Base-by-base conservation (phyloP, 2,329 filamentous ascomycete species). In the Coniochaeta hoffmannii region DNA sequence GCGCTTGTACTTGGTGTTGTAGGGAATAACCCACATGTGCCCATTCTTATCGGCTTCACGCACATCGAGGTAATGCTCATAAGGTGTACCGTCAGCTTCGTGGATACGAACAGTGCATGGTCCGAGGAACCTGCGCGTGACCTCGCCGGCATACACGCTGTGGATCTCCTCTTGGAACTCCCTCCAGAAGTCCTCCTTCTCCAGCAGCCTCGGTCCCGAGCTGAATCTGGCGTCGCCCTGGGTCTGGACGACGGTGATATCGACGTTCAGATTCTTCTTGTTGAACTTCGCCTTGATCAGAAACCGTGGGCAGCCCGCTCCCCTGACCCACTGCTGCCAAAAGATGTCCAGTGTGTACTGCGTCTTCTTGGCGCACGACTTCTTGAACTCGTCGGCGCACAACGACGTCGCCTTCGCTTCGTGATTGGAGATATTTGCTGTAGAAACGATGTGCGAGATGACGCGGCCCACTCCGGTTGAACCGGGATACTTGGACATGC, bases 1-100 rank as follows among this genome's bases (percentile, higher is more conserved):
- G 9, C 95, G 86, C 74, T 97, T 99, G 74, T 99, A 99, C 69
- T 99, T 99, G 0, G 94, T 99, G 65, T 97, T 97, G 73, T 99
- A 99, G 0, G 93, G 92, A 58, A 99, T 97, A 59, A 97, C 92
- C 57, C 97, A 89, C 67, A 89, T 94, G 24, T 78, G 79, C 1
- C 75, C 76, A 62, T 88, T 61, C 2, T 88, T 89, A 14, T 84
- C 82, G 28, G 87, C 86, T 62, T 97, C 91, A 58, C 91, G 91
- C 67, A 99, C 96, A 64, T 97, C 90, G 31, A 97, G 87, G 59
- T 97, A 97, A 67, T 99, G 94, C 68, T 99, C 94, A 66, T 99
- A 99, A 2, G 94, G 94, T 0, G 94, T 97, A 10, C 94, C 94
- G 66, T 99, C 95, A 24, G 94, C 94, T 74, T 99, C 94, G 72